phyloP scores from a whole-genome alignment of 805 yeast species.

The Myxozyma lipomycoides region DNA sequence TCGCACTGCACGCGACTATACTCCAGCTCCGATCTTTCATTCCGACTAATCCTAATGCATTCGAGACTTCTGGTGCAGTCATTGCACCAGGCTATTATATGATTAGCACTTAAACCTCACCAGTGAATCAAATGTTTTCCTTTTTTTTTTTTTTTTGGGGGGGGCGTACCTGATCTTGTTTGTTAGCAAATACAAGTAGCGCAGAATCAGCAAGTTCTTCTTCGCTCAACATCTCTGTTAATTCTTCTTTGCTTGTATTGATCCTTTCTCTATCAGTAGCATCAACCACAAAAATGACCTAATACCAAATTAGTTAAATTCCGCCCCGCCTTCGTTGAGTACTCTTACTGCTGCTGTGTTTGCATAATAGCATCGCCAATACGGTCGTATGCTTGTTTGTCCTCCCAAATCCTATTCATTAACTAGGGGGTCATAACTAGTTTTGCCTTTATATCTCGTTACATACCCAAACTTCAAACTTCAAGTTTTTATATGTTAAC shows the following conservation, averaged over 20 bases:
- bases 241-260: slow-evolving; percentile 70
- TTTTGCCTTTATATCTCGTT: background rate
- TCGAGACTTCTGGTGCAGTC: slow-evolving; percentile 76
- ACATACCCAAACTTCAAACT: slow-evolving; percentile 70
- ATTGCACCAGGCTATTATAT: slow-evolving; percentile 40
- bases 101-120: too few species aligned
- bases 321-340: background rate
- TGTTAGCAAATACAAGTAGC: slow-evolving; percentile 80
- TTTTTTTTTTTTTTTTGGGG: too few species aligned
- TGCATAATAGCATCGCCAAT: slow-evolving; percentile 93
- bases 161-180: slow-evolving; percentile 66
- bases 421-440: background rate
- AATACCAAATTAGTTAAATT: background rate
- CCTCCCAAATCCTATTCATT: slow-evolving; percentile 72
- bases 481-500: slow-evolving; percentile 71
- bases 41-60: slow-evolving; percentile 57
- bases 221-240: slow-evolving; percentile 72
- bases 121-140: background rate
- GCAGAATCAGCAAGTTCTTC: slow-evolving; percentile 77
- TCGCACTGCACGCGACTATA: slow-evolving; percentile 85
- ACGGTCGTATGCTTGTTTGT: slow-evolving; percentile 82
- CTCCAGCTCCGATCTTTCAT: slow-evolving; percentile 78
- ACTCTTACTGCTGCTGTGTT: slow-evolving; percentile 73
- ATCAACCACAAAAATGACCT: slow-evolving; percentile 76
- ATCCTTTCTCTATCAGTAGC: slow-evolving; percentile 68